Conservation (phyloP, 2,329 filamentous ascomycete species). For the Microdochium trichocladiopsis region DNA sequence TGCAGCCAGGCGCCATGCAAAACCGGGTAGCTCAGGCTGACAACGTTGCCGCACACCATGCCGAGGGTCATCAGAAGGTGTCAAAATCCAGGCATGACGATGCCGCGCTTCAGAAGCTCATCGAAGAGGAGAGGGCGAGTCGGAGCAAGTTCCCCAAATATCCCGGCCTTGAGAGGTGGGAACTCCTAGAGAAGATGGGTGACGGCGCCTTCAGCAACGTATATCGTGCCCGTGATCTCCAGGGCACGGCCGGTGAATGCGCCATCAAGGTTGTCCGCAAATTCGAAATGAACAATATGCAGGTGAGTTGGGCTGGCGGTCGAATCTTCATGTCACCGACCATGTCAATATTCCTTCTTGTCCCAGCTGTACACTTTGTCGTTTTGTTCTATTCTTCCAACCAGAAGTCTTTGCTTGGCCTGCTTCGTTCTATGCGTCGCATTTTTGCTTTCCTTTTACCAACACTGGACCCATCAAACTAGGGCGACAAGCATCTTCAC, state of each 20-base stretch:
- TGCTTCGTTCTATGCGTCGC: constrained; percentile 11
- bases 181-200: constrained; percentile 92
- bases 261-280: constrained; percentile 99
- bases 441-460: constrained; percentile 36
- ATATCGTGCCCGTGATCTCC: constrained; percentile 75
- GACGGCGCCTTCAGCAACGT: constrained; percentile 99
- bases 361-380: constrained; percentile 19
- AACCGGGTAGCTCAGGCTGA: constrained; percentile 64
- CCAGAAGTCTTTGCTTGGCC: constrained; percentile 6
- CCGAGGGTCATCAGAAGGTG: constrained; percentile 52
- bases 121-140: constrained; percentile 85
- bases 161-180: constrained; percentile 79
- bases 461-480: constrained; percentile 41
- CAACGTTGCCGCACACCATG: constrained; percentile 55
- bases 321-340: constrained; percentile 17
- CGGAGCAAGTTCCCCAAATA: constrained; percentile 82
- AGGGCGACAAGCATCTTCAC: constrained; percentile 91
- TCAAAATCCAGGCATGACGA: constrained; percentile 41
- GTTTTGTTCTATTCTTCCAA: constrained; percentile 14
- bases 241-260: constrained; percentile 68
- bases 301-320: constrained; percentile 62
- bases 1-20: constrained; percentile 50
- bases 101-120: constrained; percentile 72
- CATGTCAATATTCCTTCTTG: constrained; percentile 12
- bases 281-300: constrained; percentile 97